Base-by-base conservation (phyloP, 306 rosid genomes). In the Senna siamea region DNA sequence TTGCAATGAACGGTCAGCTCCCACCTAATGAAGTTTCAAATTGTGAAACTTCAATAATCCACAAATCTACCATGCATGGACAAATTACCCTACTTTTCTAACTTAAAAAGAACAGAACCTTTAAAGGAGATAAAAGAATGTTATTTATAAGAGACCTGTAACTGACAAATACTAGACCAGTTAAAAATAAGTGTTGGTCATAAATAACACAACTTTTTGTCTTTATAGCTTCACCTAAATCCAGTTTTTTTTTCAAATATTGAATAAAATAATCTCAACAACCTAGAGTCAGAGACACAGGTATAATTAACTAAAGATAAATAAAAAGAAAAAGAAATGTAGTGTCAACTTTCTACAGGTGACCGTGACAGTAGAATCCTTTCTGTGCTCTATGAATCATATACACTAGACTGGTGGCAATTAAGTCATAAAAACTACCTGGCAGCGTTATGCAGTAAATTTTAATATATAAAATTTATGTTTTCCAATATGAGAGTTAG, bases 41-140 rank as follows among this genome's bases (percentile, higher is more conserved):
- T 43, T n/a, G n/a, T n/a, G n/a, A n/a, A n/a, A n/a, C n/a, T 72
- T 72, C 66, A 72, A 66, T 30, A 76, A 26, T 66, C 22, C 69
- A 70, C 56, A 64, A 15, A 38, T 68, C 77, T 46, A 12, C 52
- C 63, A 47, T 55, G 60, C 65, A 17, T 46, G 7, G 8, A 26
- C 3, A 26, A 26, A 26, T 26, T 26, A 26, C 30, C 3, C 30
- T 26, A 26, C 30, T 26, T 3, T 26, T 26, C 3, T 26, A 26
- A 26, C 30, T 26, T 26, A 26, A n/a, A n/a, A 65, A 4, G 55
- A n/a, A n/a, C n/a, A n/a, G n/a, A n/a, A n/a, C n/a, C 28, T 28
- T 58, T 7, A 53, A 38, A 47, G 46, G 40, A 53, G 48, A 41
- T 41, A 37, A 77, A 60, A 18, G 17, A 78, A 26, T 43, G 17